Conservation (phyloP, 495 filamentous ascomycete species). For the Penicillium ucsense region DNA sequence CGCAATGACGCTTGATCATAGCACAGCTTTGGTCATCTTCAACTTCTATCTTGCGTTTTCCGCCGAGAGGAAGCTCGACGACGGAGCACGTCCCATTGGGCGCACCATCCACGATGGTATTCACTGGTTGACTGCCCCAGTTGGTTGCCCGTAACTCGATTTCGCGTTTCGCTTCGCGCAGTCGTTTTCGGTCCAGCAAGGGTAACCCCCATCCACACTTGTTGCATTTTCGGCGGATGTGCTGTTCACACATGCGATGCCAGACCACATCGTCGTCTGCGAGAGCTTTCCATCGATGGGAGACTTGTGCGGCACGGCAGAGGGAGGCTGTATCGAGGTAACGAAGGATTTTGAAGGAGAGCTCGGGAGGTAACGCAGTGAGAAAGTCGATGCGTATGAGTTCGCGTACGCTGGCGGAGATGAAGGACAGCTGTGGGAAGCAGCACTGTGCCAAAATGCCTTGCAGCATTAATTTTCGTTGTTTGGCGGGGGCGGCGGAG, state of each 20-base stretch:
- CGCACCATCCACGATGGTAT: conserved; percentile 9
- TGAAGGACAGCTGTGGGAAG: conserved; percentile 89
- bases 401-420: conserved; percentile 77
- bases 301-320: conserved; percentile 95
- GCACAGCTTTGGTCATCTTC: conserved; percentile 18
- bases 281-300: conserved; percentile 71
- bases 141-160: conserved; percentile 61
- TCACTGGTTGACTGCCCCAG: conserved; percentile 28
- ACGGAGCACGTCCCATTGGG: conserved; percentile 12
- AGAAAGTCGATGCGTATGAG: conserved; percentile 95
- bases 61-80: conserved; percentile 11
- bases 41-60: conserved; percentile 31
- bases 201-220: conserved; percentile 97
- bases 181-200: conserved; percentile 73
- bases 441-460: conserved; percentile 93
- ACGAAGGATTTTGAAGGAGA: conserved; percentile 86
- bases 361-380: conserved; percentile 74
- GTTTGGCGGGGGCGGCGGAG: conserved; percentile 87
- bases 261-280: conserved; percentile 97
- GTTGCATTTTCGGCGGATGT: conserved; percentile 91
- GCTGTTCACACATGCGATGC: conserved; percentile 98
- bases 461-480: conserved; percentile 88
- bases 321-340: conserved; percentile 93
- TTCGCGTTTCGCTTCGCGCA: conserved; percentile 80
- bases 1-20: conserved; percentile 29